A percentile compares a stretch with the other conserved stretches of the same genome.
Evolutionary conservation across 306 rosid genomes (phyloP).

Genomic region (Casuarina equisetifolia): DNA sequence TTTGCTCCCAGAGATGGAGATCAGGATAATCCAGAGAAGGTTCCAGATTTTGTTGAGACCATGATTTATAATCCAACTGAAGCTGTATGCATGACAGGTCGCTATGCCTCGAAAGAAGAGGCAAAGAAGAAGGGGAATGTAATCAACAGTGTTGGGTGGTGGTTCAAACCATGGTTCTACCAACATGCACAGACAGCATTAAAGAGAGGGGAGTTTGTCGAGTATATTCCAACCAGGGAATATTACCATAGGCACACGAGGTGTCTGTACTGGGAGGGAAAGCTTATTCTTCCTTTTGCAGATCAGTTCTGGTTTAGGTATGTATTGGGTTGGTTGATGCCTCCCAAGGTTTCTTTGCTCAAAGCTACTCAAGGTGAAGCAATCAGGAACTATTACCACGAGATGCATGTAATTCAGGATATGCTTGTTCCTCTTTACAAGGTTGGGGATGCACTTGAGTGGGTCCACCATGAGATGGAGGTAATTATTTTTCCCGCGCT

Average conservation of each 20-base stretch:
- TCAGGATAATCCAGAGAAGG: constrained; percentile 79
- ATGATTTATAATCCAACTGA: constrained; percentile 70
- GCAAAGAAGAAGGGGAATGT: constrained; percentile 91
- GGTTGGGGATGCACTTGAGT: constrained; percentile 93
- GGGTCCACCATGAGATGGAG: constrained; percentile 97
- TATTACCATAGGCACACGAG: constrained; percentile 97
- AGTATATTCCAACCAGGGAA: constrained; percentile 88
- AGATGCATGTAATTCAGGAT: constrained; percentile 95
- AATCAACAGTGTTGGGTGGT: constrained; percentile 88
- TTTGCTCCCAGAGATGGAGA: constrained; percentile 91
- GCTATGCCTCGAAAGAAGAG: constrained; percentile 84
- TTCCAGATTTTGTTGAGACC: constrained; percentile 92
- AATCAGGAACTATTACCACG: constrained; percentile 92
- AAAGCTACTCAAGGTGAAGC: constrained; percentile 99
- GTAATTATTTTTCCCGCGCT: constrained; percentile 37
- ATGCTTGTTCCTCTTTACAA: constrained; percentile 91
- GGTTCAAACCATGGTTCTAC: constrained; percentile 97
- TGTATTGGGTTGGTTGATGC: constrained; percentile 96
- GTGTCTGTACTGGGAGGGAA: constrained; percentile 96
- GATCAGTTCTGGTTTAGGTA: constrained; percentile 94
- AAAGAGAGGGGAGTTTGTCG: constrained; percentile 85
- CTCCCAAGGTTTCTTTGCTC: constrained; percentile 93
- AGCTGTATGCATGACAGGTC: constrained; percentile 92
- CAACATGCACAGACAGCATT: constrained; percentile 86
- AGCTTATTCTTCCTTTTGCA: constrained; percentile 93